Percentiles rank a stretch among this genome's conserved stretches.
Conservation (phyloP, 1,284 basidiomycete genomes). For the Heterobasidion annosum region DNA sequence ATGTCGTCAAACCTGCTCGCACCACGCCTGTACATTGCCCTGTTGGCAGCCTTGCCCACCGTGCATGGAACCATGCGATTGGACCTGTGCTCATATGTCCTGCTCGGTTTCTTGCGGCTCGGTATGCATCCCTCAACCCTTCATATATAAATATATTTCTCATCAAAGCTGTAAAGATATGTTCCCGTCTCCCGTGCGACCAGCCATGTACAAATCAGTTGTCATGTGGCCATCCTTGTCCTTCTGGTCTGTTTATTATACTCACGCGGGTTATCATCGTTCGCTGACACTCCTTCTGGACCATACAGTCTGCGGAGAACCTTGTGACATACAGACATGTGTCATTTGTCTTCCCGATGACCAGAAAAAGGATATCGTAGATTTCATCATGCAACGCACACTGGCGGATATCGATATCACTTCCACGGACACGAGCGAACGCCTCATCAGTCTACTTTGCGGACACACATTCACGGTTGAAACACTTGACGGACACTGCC, state of each 20-base stretch:
- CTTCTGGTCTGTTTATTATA: slow-evolving; percentile 39
- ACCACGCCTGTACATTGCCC: slow-evolving; percentile 34
- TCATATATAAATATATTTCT: background rate
- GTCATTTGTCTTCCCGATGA: slow-evolving; percentile 31
- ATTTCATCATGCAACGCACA: slow-evolving; percentile 45
- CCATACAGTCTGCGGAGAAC: slow-evolving; percentile 58
- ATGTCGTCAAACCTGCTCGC: slow-evolving; percentile 52
- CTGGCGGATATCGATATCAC: slow-evolving; percentile 40
- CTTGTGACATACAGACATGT: slow-evolving; percentile 50
- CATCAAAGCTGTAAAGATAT: slow-evolving; percentile 33
- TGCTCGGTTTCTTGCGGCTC: slow-evolving; percentile 68
- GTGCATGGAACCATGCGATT: slow-evolving; percentile 53
- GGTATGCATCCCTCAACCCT: slow-evolving; percentile 22
- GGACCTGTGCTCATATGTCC: slow-evolving; percentile 46
- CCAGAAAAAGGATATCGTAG: slow-evolving; percentile 36
- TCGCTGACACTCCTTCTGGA: background rate
- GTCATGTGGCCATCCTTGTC: slow-evolving; percentile 54
- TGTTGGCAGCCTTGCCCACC: slow-evolving; percentile 56
- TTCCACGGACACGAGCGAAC: slow-evolving; percentile 34
- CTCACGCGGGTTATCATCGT: background rate
- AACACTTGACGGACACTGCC: slow-evolving; percentile 54
- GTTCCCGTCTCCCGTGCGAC: slow-evolving; percentile 61
- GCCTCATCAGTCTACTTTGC: slow-evolving; percentile 56
- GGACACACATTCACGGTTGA: slow-evolving; percentile 65
- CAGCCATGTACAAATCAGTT: slow-evolving; percentile 38